Conservation (phyloP, 768 basidiomycete genomes). For the Tulasnella sp. region DNA sequence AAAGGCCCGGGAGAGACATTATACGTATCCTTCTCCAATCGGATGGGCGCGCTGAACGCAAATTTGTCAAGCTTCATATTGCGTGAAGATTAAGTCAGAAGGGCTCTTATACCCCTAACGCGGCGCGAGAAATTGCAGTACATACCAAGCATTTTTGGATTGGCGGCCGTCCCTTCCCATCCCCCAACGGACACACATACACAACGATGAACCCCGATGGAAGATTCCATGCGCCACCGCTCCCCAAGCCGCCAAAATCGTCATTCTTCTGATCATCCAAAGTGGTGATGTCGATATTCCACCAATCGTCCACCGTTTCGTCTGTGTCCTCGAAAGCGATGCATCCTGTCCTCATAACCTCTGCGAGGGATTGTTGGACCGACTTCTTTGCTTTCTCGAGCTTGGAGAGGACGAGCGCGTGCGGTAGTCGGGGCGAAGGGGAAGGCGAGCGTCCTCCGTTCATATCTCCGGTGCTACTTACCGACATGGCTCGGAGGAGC, state of each 20-base stretch:
- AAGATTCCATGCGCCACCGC: conserved; percentile 40
- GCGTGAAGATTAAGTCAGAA: not conserved
- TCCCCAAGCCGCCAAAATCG: not conserved
- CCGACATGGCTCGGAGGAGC: not conserved
- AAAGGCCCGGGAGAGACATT: conserved; percentile 10
- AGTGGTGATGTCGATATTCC: no score
- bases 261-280: conserved; percentile 1
- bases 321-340: conserved; percentile 1
- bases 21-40: not conserved
- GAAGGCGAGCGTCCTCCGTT: not conserved
- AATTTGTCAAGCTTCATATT: conserved; percentile 61
- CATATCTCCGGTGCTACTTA: no score
- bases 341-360: conserved; percentile 4
- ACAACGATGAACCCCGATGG: conserved; percentile 63
- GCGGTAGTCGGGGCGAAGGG: conserved; percentile 4
- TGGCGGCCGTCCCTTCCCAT: conserved; percentile 52
- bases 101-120: no score
- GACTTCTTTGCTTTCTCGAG: conserved; percentile 7
- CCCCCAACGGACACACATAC: conserved; percentile 53
- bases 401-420: conserved; percentile 6
- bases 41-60: conserved; percentile 48
- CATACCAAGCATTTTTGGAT: conserved; percentile 58
- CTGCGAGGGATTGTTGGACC: conserved; percentile 1
- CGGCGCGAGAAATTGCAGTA: no score
- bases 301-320: not conserved